Evolutionary conservation across 2,329 filamentous ascomycete species (phyloP), one percentile per base, ranked within the genome.

Genomic region (Aspergillus novofumigatus): DNA sequence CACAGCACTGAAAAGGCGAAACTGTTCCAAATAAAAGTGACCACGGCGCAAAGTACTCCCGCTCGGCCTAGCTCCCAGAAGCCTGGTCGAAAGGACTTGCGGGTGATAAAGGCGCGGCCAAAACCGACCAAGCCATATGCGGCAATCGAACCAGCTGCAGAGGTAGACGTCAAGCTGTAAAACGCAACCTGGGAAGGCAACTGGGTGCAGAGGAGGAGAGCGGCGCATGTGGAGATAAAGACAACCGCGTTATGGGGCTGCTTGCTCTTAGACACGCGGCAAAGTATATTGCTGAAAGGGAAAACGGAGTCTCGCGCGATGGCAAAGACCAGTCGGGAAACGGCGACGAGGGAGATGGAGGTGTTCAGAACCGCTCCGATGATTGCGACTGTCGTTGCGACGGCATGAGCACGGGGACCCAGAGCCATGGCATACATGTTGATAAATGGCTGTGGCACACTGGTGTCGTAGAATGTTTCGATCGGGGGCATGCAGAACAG

Each of bases 261-360:
- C 29, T 14, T 32, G 29, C 29, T 32, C 11, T 32, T 32, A 4
- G 29, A 32, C 29, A 32, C 29, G 29, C 29, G 29, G 29, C 4
- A 14, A 14, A 32, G 29, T 32, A 81, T 80, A 17, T 74, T 64
- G 1, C 80, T 83, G 64, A 77, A 82, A 0, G 82, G 81, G 3
- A 84, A 71, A n/a, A 84, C 80, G 23, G 80, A 80, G 63, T 85
- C 82, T 26, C 82, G 76, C 6, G 82, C 82, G 3, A 85, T 81
- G 28, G 82, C 82, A 64, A 83, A 84, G 55, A 85, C 81, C 2
- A 83, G 73, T 14, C 81, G 76, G 1, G 81, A 83, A 17, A 79
- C 79, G 3, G 81, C 81, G 1, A 83, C 75, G 41, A 82, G 72
- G 2, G 80, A 79, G 53, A 83, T 80, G 0, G 80, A 81, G 0